These are phyloP conservation scores for Pelargonium nanum DNA, from an alignment of 345 rosid genomes.

Conservation along the genomic window DNA sequence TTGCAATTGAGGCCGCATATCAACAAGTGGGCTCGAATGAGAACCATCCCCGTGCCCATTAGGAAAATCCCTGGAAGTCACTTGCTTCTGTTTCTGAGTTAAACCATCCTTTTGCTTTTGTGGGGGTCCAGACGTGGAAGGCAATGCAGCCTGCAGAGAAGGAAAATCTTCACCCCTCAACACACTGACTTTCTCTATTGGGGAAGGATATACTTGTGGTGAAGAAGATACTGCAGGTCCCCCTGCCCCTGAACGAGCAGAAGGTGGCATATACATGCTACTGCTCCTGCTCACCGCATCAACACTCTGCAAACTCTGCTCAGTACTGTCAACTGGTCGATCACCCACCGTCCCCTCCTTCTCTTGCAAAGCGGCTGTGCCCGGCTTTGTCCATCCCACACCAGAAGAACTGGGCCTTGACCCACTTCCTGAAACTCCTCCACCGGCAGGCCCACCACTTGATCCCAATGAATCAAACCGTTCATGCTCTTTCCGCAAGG, in stretches of 20 bases:
- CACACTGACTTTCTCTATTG: slow-evolving; percentile 47
- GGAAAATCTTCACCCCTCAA: slow-evolving; percentile 97
- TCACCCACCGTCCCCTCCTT: slow-evolving; percentile 31
- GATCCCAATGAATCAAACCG: slow-evolving; percentile 62
- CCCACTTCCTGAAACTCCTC: slow-evolving; percentile 62
- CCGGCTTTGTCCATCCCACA: slow-evolving; percentile 89
- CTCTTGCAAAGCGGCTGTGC: slow-evolving; percentile 39
- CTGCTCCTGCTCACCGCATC: slow-evolving; percentile 38
- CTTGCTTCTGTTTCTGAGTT: slow-evolving; percentile 59
- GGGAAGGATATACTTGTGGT: slow-evolving; percentile 14
- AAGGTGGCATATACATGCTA: slow-evolving; percentile 39
- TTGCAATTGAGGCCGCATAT: slow-evolving; percentile 54
- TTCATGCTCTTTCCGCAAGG: slow-evolving; percentile 84
- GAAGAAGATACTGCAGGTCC: slow-evolving; percentile 25
- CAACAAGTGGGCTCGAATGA: slow-evolving; percentile 31
- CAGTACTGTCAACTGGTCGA: slow-evolving; percentile 21
- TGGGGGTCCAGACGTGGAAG: slow-evolving; percentile 35
- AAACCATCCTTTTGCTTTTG: slow-evolving; percentile 71
- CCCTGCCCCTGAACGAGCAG: slow-evolving; percentile 29
- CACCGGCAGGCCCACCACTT: slow-evolving; percentile 48
- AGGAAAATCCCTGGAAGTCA: slow-evolving; percentile 24
- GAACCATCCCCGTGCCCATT: slow-evolving; percentile 34
- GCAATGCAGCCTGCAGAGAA: slow-evolving; percentile 65
- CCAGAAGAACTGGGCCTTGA: slow-evolving; percentile 71
- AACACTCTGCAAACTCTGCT: slow-evolving; percentile 23